Evolutionary conservation across 768 basidiomycete species (phyloP).

Genomic region (Xerocomus brunneocitrinus): DNA sequence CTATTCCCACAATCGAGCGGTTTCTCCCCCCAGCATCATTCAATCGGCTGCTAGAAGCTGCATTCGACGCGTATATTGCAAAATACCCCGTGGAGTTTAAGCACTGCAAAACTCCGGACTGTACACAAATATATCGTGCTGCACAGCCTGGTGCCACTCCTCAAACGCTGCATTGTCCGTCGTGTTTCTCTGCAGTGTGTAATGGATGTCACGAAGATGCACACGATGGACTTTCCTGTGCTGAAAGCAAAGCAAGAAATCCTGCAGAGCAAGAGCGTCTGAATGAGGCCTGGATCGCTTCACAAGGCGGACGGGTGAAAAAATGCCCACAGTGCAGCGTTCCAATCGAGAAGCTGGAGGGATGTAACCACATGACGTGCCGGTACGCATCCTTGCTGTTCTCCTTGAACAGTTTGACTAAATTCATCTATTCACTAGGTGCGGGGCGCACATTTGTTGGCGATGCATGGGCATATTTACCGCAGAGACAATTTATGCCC

Average conservation of each 20-base stretch:
- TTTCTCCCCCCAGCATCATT: slow-evolving; percentile 51
- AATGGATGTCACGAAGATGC: slow-evolving; percentile 53
- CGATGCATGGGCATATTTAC: slow-evolving; percentile 44
- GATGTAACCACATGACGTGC: slow-evolving; percentile 81
- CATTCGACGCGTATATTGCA: slow-evolving; percentile 55
- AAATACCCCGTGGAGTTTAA: slow-evolving; percentile 55
- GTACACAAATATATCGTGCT: slow-evolving; percentile 64
- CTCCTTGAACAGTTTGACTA: too few relatives aligned
- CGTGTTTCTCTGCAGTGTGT: slow-evolving; percentile 64
- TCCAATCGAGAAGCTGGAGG: slow-evolving; percentile 63
- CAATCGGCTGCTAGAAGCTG: slow-evolving; percentile 49
- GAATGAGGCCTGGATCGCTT: slow-evolving; percentile 52
- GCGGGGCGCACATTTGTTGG: slow-evolving; percentile 79
- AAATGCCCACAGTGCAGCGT: slow-evolving; percentile 66
- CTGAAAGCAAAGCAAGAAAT: slow-evolving; percentile 35
- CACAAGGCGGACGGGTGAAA: slow-evolving; percentile 56
- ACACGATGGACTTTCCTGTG: slow-evolving; percentile 62
- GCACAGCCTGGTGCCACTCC: slow-evolving; percentile 36
- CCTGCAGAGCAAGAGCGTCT: slow-evolving; percentile 48
- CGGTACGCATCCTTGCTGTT: slow-evolving; percentile 13
- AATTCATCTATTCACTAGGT: slow-evolving; percentile 32
- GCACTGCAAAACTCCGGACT: slow-evolving; percentile 78
- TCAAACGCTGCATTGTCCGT: slow-evolving; percentile 54
- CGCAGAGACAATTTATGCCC: slow-evolving; percentile 28
- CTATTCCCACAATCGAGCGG: slow-evolving; percentile 47